Percentiles rank a stretch among this genome's conserved stretches.
phyloP scores from a whole-genome alignment of 2,329 filamentous ascomycete species.

The Colletotrichum trifolii region DNA sequence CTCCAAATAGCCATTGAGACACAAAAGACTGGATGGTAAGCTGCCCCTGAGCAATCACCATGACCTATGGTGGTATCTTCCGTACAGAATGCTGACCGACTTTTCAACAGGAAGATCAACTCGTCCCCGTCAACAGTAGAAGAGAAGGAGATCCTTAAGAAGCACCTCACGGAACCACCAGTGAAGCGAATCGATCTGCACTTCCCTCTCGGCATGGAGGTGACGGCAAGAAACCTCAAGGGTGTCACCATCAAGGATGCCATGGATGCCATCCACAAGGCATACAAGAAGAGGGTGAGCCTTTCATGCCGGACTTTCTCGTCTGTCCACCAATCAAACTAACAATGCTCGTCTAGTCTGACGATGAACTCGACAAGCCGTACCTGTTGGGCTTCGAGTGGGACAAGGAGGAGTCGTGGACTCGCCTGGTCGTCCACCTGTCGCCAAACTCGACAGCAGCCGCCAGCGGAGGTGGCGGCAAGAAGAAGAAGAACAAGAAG shows the following conservation, averaged over 20 bases:
- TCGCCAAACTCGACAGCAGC: constrained; percentile 63
- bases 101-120: constrained; percentile 85
- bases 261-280: constrained; percentile 93
- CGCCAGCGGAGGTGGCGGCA: constrained; percentile 47
- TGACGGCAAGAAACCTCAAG: constrained; percentile 90
- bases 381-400: constrained; percentile 96
- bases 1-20: constrained; percentile 83
- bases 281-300: constrained; percentile 93
- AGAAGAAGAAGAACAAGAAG: constrained; percentile 73
- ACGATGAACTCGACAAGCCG: constrained; percentile 89
- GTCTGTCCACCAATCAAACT: neutral
- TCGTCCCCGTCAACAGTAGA: constrained; percentile 81
- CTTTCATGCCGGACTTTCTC: neutral
- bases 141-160: constrained; percentile 85
- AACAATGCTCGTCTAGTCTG: constrained; percentile 67
- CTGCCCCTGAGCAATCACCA: constrained; percentile 24
- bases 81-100: neutral
- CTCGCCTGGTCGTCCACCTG: constrained; percentile 86
- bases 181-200: constrained; percentile 95
- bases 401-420: constrained; percentile 94
- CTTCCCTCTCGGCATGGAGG: constrained; percentile 88
- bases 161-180: constrained; percentile 80
- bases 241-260: constrained; percentile 98
- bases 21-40: constrained; percentile 89
- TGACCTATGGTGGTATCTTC: too few species aligned